phyloP scores from a whole-genome alignment of 192 early-diverging fungal genomes.

The Coemansia sp. region DNA sequence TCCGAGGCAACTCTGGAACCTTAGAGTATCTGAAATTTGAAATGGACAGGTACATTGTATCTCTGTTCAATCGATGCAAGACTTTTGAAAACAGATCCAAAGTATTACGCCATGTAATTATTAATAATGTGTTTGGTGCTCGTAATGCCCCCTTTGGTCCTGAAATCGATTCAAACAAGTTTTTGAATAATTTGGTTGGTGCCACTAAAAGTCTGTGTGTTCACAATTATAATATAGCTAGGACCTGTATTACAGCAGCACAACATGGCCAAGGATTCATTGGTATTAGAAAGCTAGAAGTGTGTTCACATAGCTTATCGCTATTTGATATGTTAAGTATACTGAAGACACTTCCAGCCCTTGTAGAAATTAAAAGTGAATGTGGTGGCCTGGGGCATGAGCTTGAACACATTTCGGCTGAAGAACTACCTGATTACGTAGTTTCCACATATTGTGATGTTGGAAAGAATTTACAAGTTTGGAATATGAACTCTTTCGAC shows the following conservation, averaged over 20 bases:
- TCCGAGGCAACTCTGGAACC: constrained; percentile 10
- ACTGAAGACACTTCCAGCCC: background rate
- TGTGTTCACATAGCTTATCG: background rate
- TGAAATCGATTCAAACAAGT: background rate
- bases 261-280: background rate
- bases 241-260: background rate
- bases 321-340: background rate
- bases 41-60: background rate
- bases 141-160: background rate
- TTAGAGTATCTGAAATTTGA: background rate
- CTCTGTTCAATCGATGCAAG: background rate
- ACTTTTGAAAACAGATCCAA: background rate
- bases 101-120: background rate
- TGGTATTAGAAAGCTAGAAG: background rate
- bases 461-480: background rate
- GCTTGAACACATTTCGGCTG: background rate
- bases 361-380: background rate
- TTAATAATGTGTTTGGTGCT: background rate
- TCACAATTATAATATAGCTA: background rate
- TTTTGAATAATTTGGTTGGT: background rate
- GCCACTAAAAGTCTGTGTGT: background rate
- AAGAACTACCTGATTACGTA: background rate
- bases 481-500: too few relatives aligned
- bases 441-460: background rate
- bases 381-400: background rate